These are phyloP conservation scores for Xylaria sp. DNA, from an alignment of 2,329 filamentous ascomycete genomes.

Conservation along the genomic window DNA sequence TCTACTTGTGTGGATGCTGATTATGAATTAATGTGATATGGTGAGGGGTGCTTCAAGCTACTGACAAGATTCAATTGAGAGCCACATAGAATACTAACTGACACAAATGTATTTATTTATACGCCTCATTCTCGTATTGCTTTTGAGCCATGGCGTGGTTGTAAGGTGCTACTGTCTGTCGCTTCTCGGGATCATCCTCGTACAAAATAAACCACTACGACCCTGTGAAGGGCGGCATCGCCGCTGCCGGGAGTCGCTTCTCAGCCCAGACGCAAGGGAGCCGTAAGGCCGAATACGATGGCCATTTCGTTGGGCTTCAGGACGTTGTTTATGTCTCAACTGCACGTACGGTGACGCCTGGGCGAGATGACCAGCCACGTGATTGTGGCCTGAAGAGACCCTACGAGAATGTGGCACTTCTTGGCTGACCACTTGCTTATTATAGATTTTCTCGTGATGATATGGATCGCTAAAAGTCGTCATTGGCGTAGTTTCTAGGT, in stretches of 20 bases:
- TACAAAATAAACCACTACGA: not conserved
- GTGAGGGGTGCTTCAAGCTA: not conserved
- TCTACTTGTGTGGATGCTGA: not conserved
- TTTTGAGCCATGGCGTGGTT: not conserved
- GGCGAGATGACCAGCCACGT: not conserved
- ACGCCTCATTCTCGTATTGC: not conserved
- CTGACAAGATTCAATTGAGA: not conserved
- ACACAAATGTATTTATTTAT: conserved; percentile 22
- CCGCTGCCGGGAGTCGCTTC: not conserved
- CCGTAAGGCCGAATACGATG: conserved; percentile 11
- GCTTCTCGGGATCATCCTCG: conserved; percentile 6
- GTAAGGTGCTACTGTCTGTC: not conserved
- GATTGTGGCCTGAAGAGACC: not conserved
- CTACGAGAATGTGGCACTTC: not conserved
- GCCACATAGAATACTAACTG: not conserved
- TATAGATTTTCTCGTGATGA: not conserved
- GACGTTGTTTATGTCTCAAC: not conserved
- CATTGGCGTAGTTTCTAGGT: not conserved
- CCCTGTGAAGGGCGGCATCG: not conserved
- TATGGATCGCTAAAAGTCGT: not conserved
- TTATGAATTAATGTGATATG: not conserved
- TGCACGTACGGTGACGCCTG: not conserved
- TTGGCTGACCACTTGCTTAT: not conserved
- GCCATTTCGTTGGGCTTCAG: not conserved
- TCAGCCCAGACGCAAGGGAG: conserved; percentile 7